phyloP scores from a whole-genome alignment of 2,329 filamentous ascomycete species.

The Hymenoscyphus scutula region DNA sequence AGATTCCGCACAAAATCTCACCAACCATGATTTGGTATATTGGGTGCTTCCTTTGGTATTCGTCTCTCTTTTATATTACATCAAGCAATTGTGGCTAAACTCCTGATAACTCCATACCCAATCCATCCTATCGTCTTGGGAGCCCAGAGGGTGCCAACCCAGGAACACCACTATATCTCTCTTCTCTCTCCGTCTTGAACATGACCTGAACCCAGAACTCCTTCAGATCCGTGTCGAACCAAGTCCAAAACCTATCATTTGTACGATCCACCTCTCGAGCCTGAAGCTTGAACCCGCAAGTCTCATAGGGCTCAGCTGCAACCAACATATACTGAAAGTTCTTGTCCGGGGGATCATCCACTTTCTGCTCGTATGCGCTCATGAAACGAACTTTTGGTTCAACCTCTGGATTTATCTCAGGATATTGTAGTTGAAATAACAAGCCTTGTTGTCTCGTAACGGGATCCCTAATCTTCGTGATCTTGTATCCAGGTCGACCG shows the following conservation, averaged over 20 bases:
- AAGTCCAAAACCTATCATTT: constrained; percentile 85
- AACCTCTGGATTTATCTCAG: constrained; percentile 76
- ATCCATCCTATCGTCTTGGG: constrained; percentile 23
- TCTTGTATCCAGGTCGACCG: constrained; percentile 93
- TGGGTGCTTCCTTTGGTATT: background rate
- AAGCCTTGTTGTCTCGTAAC: constrained; percentile 84
- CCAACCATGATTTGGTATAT: background rate
- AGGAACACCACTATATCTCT: constrained; percentile 71
- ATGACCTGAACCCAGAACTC: constrained; percentile 98
- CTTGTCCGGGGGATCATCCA: constrained; percentile 89
- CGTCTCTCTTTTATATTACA: background rate
- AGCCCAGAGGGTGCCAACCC: constrained; percentile 46
- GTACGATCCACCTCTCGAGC: constrained; percentile 87
- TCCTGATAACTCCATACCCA: constrained; percentile 6
- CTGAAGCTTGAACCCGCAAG: constrained; percentile 93
- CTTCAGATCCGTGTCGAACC: constrained; percentile 93
- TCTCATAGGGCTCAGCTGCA: constrained; percentile 97
- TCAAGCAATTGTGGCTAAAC: background rate
- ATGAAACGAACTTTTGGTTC: constrained; percentile 89
- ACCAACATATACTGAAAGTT: constrained; percentile 93
- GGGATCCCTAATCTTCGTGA: constrained; percentile 91
- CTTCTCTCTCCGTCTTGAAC: constrained; percentile 97
- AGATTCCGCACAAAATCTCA: too few relatives aligned
- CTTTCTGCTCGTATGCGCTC: constrained; percentile 93
- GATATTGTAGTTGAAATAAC: constrained; percentile 95